Evolutionary conservation across 2,329 filamentous ascomycete genomes (phyloP), one percentile per base, ranked within the genome.

Genomic region (Cladosporium sp.): DNA sequence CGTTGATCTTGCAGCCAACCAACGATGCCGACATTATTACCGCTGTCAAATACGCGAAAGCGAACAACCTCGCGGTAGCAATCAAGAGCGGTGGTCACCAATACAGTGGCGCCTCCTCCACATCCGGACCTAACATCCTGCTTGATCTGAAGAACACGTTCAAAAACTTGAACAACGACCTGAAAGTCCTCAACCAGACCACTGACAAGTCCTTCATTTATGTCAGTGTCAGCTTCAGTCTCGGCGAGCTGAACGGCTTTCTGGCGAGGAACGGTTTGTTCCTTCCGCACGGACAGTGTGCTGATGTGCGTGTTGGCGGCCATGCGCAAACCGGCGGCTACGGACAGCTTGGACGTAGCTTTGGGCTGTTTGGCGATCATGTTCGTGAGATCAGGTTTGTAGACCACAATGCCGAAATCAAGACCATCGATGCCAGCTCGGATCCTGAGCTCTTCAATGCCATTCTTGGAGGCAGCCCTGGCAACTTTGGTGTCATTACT

Each of bases 271-370:
- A 73, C 41, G 62, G 67, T 4, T 53, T 73, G 0, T 76, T 76
- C 55, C 65, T 76, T 1, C 72, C 73, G 3, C 67, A 71, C 7
- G 74, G 74, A 0, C 72, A 76, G 43, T 77, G 74, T 43, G 66
- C 66, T 3, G 66, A 69, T 16, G 73, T 77, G 3, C 69, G 70
- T 41, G 57, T 75, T 0, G 74, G 74, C 6, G 74, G 74, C 0
- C 74, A 77, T 51, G 72, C 66, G 0, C 72, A 77, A 53, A 74
- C 72, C 1, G 74, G 74, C 32, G 74, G 74, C 3, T 76, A 73
- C 43, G 73, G 74, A 1, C 72, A 74, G 51, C 62, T 76, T 0
- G 71, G 62, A 4, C 71, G 74, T 5, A 72, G 70, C 54, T 77
- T 77, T 36, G 64, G 64, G 4, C 56, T 67, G 8, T 57, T 66